Base-by-base conservation (phyloP, 139 green algal species). In the Spirogloea muscicola region DNA sequence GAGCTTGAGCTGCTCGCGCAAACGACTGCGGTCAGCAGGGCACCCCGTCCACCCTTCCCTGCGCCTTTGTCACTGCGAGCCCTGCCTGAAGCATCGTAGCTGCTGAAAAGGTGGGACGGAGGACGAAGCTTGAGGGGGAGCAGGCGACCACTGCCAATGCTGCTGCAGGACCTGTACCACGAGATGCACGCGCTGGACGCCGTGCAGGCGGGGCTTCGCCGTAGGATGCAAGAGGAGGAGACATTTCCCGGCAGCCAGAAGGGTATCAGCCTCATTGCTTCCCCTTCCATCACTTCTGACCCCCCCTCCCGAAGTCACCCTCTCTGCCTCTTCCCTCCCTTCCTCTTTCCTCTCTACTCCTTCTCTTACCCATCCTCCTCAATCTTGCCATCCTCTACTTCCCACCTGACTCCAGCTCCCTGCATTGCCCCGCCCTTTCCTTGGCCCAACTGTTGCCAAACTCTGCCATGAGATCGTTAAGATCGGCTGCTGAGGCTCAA, bases 161-260 rank as follows among this genome's bases (percentile, higher is more conserved):
- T 55, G 7, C 7, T 63, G 2, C 42, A 74, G 63, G 71, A 79
- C 3, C 36, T 79, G 21, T 79, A 79, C 29, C 70, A 79, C 25
- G 71, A 79, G 2, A 21, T 79, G 60, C 27, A 36, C 2, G 21
- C 38, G 41, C 3, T 79, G 1, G 62, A 79, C 18, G 29, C 34
- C 39, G 9, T 79, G 2, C 37, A 79, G 60, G 29, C 39, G 37
- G 16, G 13, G 1, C 41, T 74, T 21, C 2, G 29, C 29, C 25
- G 64, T 10, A 21, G 39, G 2, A 18, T 40, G 27, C 25, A 21
- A 34, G 46, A 55, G 46, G 46, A 55, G 46, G 21, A 55, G 46
- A 62, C 37, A 33, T 31, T 31, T 6, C 7, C 6, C 40, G 6
- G 6, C 9, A 9, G 5, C 40, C 52, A 62, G 52, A 62, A 62